Base-by-base conservation (phyloP, 371 early-diverging fungal species). In the Mucor racemosus region DNA sequence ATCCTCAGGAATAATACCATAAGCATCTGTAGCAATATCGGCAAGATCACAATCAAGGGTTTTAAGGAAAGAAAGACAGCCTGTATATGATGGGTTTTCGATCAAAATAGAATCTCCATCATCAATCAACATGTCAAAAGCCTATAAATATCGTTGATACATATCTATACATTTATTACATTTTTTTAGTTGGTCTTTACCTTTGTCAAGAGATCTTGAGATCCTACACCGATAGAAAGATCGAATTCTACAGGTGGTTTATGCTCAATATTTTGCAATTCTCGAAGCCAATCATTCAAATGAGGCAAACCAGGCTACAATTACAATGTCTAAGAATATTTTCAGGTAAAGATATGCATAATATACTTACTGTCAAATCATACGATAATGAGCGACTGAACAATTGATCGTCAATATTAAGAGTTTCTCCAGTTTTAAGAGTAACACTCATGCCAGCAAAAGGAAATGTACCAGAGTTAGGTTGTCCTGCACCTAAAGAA, bases 21-120 rank as follows among this genome's bases (percentile, higher is more conserved):
- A 64, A 4, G 64, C 74, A 66, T 90, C 88, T 7, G 89, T 84
- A 1, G 75, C 73, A 4, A 88, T 81, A 68, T 84, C 82, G n/a
- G 87, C 78, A 53, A 92, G 81, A 64, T 90, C 86, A 61, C 82
- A 80, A 6, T 86, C 86, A 48, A 88, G 78, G 10, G 92, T 90
- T 34, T 84, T 70, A 57, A 94, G 73, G 73, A 88, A 90, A 1
- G 93, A 84, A n/a, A 93, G 75, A 9, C 86, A 81, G 31, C 94
- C 94, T 7, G 89, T 90, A 64, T 93, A 94, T 7, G 91, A 83
- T 5, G 94, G 94, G 0, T 86, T 78, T 64, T 94, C 94, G 19
- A 92, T 82, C 39, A 94, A 76, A 2, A 94, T 38, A 11, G 84
- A 80, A 33, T 86, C 85, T 13, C 90, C 92, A 6, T 85, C 82